A percentile compares a stretch with the other conserved stretches of the same genome.
These are phyloP conservation scores for Rhizopogon sp. DNA, from an alignment of 768 basidiomycete genomes.

Conservation along the genomic window DNA sequence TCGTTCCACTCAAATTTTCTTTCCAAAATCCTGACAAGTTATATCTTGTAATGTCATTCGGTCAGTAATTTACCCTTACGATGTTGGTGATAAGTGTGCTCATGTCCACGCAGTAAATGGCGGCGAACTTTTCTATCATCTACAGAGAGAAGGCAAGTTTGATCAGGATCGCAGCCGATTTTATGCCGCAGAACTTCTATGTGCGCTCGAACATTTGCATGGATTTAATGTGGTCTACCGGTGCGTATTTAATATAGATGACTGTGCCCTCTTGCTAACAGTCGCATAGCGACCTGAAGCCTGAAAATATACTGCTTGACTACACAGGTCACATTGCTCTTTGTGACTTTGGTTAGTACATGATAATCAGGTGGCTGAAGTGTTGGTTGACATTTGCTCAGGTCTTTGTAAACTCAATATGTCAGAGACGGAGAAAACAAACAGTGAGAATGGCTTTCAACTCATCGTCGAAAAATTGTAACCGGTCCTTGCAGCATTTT, in stretches of 20 bases:
- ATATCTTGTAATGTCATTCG: constrained; percentile 96
- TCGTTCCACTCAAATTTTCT: constrained; percentile 97
- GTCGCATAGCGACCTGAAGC: constrained; percentile 77
- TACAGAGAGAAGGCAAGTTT: constrained; percentile 96
- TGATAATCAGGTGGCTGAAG: not conserved
- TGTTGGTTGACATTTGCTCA: constrained; percentile 16
- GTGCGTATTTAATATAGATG: constrained; percentile 33
- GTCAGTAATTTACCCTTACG: constrained; percentile 33
- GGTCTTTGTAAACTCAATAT: constrained; percentile 95
- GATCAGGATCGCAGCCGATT: constrained; percentile 91
- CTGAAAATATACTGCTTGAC: constrained; percentile 96
- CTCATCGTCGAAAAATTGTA: constrained; percentile 1
- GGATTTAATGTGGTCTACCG: constrained; percentile 98
- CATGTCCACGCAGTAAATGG: constrained; percentile 67
- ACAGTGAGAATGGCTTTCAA: constrained; percentile 53
- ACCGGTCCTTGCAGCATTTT: constrained; percentile 62
- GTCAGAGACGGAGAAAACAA: constrained; percentile 96
- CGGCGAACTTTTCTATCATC: constrained; percentile 95
- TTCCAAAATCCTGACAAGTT: constrained; percentile 98
- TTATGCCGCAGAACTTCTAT: constrained; percentile 96
- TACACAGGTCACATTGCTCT: constrained; percentile 97
- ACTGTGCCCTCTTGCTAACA: not conserved
- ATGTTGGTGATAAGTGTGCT: not conserved
- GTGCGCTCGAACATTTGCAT: constrained; percentile 93
- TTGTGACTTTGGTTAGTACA: constrained; percentile 80